These are phyloP conservation scores for Teunomyces tritomae DNA, from an alignment of 805 yeast species.

Conservation along the genomic window DNA sequence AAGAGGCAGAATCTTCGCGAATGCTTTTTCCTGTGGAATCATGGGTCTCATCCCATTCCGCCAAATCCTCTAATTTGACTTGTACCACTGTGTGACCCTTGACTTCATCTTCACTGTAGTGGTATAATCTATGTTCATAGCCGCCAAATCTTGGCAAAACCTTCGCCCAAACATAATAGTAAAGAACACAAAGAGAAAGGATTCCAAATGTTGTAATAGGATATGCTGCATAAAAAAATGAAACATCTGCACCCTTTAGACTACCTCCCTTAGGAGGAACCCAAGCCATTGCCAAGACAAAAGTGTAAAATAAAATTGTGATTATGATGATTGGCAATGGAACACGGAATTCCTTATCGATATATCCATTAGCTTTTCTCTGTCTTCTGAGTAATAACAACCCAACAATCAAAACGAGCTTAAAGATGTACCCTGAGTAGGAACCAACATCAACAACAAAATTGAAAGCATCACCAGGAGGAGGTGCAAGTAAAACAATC, in stretches of 20 bases:
- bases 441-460: conserved; percentile 31
- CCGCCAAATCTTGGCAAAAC: conserved; percentile 32
- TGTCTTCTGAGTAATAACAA: conserved; percentile 25
- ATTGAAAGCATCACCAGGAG: conserved; percentile 35
- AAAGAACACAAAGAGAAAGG: conserved; percentile 27
- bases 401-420: conserved; percentile 24
- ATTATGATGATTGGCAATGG: conserved; percentile 33
- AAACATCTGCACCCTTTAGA: conserved; percentile 39
- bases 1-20: neutral
- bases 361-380: conserved; percentile 30
- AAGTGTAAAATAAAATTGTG: conserved; percentile 30
- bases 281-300: conserved; percentile 41
- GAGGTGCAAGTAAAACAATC: conserved; percentile 30
- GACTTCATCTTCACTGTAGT: conserved; percentile 32
- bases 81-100: conserved; percentile 39
- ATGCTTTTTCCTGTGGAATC: conserved; percentile 13
- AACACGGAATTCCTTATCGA: conserved; percentile 27
- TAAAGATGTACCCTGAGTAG: conserved; percentile 27
- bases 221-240: conserved; percentile 43
- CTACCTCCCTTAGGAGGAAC: conserved; percentile 41
- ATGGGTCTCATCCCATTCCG: conserved; percentile 30
- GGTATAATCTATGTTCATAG: conserved; percentile 29
- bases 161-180: conserved; percentile 36
- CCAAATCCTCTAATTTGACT: conserved; percentile 27
- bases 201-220: conserved; percentile 39